Evolutionary conservation across 1,139 yeast species (phyloP), one percentile per base, ranked within the genome.

Genomic region (Wickerhamomyces sp.): DNA sequence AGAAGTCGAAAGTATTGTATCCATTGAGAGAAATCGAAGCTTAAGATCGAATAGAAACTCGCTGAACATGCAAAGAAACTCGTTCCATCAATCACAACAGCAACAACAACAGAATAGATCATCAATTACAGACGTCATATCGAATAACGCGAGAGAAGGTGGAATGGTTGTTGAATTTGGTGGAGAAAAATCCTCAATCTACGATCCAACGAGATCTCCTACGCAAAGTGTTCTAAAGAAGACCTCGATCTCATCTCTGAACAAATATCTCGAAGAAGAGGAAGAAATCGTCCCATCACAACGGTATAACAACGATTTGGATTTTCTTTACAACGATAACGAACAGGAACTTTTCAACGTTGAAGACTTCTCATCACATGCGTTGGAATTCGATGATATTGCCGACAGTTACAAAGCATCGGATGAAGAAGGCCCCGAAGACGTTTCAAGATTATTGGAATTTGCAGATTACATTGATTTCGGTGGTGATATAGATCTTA

Each of bases 1-100:
- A 37, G 94, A 83, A 54, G 85, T 83, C 13, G 86, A 80, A 46
- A 77, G 84, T 32, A 83, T 83, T 41, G 80, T 80, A 1, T 74
- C 86, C 5, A 53, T 83, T 31, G 94, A 83, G 54, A 68, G 89
- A 43, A 73, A 82, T 14, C 64, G 86, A 44, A 79, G 88, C 3
- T 62, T 75, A 58, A 65, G 61, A 44, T 75, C 81, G 12, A n/a
- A n/a, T n/a, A n/a, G n/a, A n/a, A n/a, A n/a, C n/a, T n/a, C n/a
- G n/a, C n/a, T n/a, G n/a, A n/a, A n/a, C n/a, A 12, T 12, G 1
- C 42, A 41, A 17, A 44, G 46, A 20, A 46, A 40, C n/a, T 47
- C 52, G 2, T 37, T 2, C 12, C 12, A 17, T 17, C 30, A 28
- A 7, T 7, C 13, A 7, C 17, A 19, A 5, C 20, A 19, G 18